Evolutionary conservation across 495 filamentous ascomycete species (phyloP).

Genomic region (Rusavskia elegans): DNA sequence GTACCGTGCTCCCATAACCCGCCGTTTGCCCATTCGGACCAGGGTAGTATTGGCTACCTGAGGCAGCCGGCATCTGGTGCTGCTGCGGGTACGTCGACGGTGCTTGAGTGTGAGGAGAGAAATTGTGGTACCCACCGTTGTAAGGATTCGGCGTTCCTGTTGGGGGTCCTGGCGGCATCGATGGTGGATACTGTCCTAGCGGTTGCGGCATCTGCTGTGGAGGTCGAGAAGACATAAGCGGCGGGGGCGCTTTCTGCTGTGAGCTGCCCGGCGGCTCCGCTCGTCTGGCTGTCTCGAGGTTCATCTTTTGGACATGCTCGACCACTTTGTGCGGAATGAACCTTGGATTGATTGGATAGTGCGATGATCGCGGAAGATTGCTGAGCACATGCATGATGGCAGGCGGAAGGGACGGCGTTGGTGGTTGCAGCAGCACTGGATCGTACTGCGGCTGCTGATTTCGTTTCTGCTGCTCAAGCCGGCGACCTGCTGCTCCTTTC

Average conservation of each 20-base stretch:
- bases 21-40: not conserved
- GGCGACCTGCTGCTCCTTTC: conserved; percentile 59
- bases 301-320: conserved; percentile 48
- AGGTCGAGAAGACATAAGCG: not conserved
- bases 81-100: not conserved
- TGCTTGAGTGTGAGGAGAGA: not conserved
- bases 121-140: not conserved
- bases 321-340: conserved; percentile 62
- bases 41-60: not conserved
- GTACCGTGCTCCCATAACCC: not conserved
- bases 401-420: conserved; percentile 43
- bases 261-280: not conserved
- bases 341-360: conserved; percentile 13
- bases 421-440: conserved; percentile 12
- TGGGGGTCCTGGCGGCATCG: conserved; percentile 5
- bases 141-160: not conserved
- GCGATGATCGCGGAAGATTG: not conserved
- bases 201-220: conserved; percentile 5
- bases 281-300: conserved; percentile 26
- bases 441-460: conserved; percentile 24
- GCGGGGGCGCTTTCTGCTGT: not conserved
- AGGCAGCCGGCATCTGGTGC: not conserved
- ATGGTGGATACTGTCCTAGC: not conserved
- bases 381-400: conserved; percentile 69
- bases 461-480: conserved; percentile 65